Base-by-base conservation (phyloP, 2,329 filamentous ascomycete genomes). In the Fusarium multiceps region DNA sequence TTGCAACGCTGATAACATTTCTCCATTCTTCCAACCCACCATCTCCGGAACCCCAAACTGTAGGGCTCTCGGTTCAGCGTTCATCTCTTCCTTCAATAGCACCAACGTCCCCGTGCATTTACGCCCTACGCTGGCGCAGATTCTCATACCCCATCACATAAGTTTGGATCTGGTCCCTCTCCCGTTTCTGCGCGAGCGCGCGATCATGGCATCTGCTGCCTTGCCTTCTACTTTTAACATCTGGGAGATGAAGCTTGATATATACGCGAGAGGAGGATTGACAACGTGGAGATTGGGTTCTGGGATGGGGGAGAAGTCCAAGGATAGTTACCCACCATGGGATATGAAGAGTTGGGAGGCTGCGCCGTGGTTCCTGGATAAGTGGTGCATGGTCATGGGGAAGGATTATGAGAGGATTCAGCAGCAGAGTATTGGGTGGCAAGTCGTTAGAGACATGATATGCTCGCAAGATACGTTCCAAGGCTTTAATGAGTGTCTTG, bases 321-420 rank as follows among this genome's bases (percentile, higher is more conserved):
- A 47, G 4, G 54, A 63, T 3, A 46, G 27, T 0, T 76, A 72
- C 25, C 71, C 68, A 3, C 75, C 75, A 1, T 77, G 75, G 75
- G 73, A 76, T 3, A 71, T 72, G 68, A 68, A 59, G 41, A 72
- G 72, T 3, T 77, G 75, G 75, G 73, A 77, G 25, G 75, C 74
- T n/a, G 57, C 68, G 3, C 71, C 72, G 3, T 77, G 75, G 75
- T 77, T 77, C 27, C 20, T 77, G 11, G 46, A 63, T 9, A 77
- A 77, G 32, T 77, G 75, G 75, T 66, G 68, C 13, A 45, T 70
- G 40, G 58, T 70, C 20, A 48, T 73, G 11, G 75, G 69, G 10
- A 66, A 54, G 2, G 66, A 75, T 7, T 60, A 68, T 6, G 65
- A 71, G 6, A 49, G 62, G 18, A 40, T 76, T 18, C 42, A 59